Conservation (phyloP, 2,329 filamentous ascomycete genomes). For the Colletotrichum chlorophyti region DNA sequence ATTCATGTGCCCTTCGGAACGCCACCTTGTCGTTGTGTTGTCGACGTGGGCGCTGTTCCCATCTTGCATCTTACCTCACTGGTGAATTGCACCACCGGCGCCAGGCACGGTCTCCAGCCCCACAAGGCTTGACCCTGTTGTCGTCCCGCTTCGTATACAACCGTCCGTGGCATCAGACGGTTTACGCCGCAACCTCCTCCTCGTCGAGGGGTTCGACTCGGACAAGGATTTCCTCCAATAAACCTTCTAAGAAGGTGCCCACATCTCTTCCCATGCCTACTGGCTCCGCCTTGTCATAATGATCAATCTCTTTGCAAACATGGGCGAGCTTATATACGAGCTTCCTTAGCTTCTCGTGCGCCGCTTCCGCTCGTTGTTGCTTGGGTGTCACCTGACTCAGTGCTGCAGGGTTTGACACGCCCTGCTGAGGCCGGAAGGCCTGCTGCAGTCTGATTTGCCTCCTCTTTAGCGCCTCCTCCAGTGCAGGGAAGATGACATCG, state of each 20-base stretch:
- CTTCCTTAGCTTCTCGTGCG: constrained; percentile 82
- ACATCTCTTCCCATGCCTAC: constrained; percentile 95
- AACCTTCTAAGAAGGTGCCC: constrained; percentile 85
- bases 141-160: constrained; percentile 10
- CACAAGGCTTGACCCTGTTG: neutral
- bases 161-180: constrained; percentile 19
- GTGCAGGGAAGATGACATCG: constrained; percentile 89
- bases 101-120: neutral
- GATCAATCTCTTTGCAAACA: constrained; percentile 88
- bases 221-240: constrained; percentile 92
- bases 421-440: constrained; percentile 48
- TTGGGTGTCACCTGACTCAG: constrained; percentile 61
- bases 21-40: neutral
- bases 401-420: constrained; percentile 35
- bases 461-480: constrained; percentile 88
- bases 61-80: constrained; percentile 7
- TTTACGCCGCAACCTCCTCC: constrained; percentile 49
- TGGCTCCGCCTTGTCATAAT: constrained; percentile 83
- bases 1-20: neutral
- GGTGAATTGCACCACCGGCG: neutral
- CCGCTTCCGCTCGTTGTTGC: constrained; percentile 71
- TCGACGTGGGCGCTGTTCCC: neutral
- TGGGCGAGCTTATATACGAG: constrained; percentile 84
- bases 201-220: constrained; percentile 88
- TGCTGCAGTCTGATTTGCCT: constrained; percentile 70